Percentiles rank a stretch among this genome's conserved stretches.
These are phyloP conservation scores for Incumbomyces lentus DNA, from an alignment of 2,329 filamentous ascomycete species.

Conservation along the genomic window DNA sequence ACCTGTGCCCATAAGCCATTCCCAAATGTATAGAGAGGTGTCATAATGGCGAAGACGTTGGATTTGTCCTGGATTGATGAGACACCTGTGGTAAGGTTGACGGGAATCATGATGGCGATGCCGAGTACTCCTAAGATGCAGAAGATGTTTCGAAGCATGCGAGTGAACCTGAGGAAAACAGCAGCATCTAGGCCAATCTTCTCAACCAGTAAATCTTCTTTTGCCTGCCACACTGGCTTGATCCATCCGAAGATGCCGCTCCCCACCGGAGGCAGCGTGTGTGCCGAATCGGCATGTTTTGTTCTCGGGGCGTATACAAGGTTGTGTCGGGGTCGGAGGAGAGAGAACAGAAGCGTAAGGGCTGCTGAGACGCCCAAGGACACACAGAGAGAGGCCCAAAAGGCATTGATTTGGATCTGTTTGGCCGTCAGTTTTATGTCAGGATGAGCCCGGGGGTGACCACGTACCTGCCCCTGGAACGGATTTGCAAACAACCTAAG, in stretches of 20 bases:
- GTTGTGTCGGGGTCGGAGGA: constrained; percentile 82
- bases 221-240: constrained; percentile 63
- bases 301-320: constrained; percentile 90
- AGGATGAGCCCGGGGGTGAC: neutral
- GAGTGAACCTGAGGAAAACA: constrained; percentile 75
- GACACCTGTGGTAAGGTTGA: constrained; percentile 54
- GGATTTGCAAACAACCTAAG: constrained; percentile 36
- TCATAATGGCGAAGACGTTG: constrained; percentile 35
- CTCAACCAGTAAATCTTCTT: constrained; percentile 66
- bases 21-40: constrained; percentile 40
- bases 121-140: constrained; percentile 60
- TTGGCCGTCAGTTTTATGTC: constrained; percentile 9
- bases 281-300: constrained; percentile 82
- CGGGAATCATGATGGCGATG: constrained; percentile 66
- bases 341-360: constrained; percentile 72
- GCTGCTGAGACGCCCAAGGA: constrained; percentile 65
- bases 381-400: constrained; percentile 69
- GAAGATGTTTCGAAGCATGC: constrained; percentile 92
- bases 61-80: constrained; percentile 21
- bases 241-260: constrained; percentile 87
- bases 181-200: constrained; percentile 84
- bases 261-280: constrained; percentile 75
- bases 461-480: constrained; percentile 33
- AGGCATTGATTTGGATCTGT: constrained; percentile 51
- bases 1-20: constrained; percentile 50